These are phyloP conservation scores for Penicillium lagena DNA, from an alignment of 495 filamentous ascomycete species.

Conservation along the genomic window DNA sequence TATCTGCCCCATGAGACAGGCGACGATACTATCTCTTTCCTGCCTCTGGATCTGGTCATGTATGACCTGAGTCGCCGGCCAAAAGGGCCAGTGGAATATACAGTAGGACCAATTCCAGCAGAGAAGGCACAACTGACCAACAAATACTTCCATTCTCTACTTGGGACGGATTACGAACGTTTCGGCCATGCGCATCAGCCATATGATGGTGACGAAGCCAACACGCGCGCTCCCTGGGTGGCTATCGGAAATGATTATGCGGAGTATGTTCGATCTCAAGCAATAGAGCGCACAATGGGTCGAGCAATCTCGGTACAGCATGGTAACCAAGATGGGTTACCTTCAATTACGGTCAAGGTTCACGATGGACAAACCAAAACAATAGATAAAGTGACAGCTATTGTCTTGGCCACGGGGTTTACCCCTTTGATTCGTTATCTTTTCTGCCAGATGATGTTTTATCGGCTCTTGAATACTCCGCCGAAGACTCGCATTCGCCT, in stretches of 20 bases:
- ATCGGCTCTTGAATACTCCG: conserved; percentile 47
- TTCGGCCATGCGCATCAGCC: conserved; percentile 11
- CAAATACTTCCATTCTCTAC: conserved; percentile 41
- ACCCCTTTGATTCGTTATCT: conserved; percentile 48
- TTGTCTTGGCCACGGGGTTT: conserved; percentile 77
- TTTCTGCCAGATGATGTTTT: conserved; percentile 54
- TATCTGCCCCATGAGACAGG: conserved; percentile 43
- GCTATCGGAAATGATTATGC: conserved; percentile 65
- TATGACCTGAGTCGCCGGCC: conserved; percentile 63
- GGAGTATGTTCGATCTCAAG: conserved; percentile 61
- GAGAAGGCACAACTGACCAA: conserved; percentile 49
- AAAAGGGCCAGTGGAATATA: conserved; percentile 47
- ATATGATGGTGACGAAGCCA: conserved; percentile 12
- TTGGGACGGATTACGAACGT: conserved; percentile 57
- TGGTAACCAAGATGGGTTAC: conserved; percentile 10
- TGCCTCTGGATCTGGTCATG: conserved; percentile 70
- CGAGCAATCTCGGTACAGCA: conserved; percentile 19
- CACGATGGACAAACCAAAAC: conserved; percentile 10
- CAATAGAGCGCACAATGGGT: conserved; percentile 42
- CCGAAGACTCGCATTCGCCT: conserved; percentile 53
- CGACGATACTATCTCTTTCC: conserved; percentile 44
- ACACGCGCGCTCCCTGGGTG: conserved; percentile 50
- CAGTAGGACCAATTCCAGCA: conserved; percentile 49
- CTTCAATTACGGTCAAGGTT: conserved; percentile 27
- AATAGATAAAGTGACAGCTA: conserved; percentile 52